Percentiles rank a stretch among this genome's conserved stretches.
Evolutionary conservation across 345 rosid species (phyloP).

Genomic region (Erysimum cheiranthoides): DNA sequence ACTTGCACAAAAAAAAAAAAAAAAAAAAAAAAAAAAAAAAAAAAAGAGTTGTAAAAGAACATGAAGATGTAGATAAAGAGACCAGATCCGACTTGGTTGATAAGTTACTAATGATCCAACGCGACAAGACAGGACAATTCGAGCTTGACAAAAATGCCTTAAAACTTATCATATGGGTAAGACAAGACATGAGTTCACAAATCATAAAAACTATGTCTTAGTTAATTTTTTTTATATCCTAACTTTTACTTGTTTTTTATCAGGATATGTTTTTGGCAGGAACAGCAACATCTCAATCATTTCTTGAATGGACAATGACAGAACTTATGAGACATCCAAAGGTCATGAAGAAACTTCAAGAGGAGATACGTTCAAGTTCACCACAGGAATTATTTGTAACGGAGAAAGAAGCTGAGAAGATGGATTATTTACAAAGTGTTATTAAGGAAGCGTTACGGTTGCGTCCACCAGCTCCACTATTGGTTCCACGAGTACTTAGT

Average conservation of each 20-base stretch:
- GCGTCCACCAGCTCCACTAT: slow-evolving; percentile 47
- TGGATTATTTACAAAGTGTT: slow-evolving; percentile 28
- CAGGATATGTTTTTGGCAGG: slow-evolving; percentile 35
- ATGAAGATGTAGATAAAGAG: slow-evolving; percentile 14
- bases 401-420: slow-evolving; percentile 8
- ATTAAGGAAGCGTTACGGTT: slow-evolving; percentile 47
- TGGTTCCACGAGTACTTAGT: slow-evolving; percentile 33
- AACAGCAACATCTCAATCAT: not conserved
- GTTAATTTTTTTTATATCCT: not conserved
- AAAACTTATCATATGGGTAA: slow-evolving; percentile 28
- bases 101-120: slow-evolving; percentile 17
- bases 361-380: slow-evolving; percentile 25
- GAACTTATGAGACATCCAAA: slow-evolving; percentile 28
- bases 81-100: slow-evolving; percentile 21
- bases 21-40: too few species aligned
- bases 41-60: slow-evolving; percentile 39
- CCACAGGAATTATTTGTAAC: not conserved
- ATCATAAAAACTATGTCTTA: not conserved
- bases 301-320: slow-evolving; percentile 31
- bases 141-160: slow-evolving; percentile 16
- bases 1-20: too few species aligned
- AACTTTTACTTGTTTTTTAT: not conserved
- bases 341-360: slow-evolving; percentile 20
- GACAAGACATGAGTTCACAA: not conserved
- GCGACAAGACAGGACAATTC: not conserved